Conservation (phyloP, 768 basidiomycete genomes). For the Podaxis sp. region DNA sequence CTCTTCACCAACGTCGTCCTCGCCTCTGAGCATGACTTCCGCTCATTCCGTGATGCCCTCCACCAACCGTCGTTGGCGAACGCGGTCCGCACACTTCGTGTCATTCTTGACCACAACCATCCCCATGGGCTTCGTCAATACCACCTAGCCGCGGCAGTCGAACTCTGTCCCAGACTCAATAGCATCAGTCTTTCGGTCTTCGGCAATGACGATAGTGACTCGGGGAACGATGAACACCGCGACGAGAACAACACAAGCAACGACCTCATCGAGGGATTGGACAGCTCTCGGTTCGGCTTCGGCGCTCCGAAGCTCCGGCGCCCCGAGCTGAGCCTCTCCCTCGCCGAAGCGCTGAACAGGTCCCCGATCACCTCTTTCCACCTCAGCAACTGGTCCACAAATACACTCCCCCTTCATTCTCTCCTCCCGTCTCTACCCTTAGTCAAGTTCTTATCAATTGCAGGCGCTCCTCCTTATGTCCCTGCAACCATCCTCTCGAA, state of each 20-base stretch:
- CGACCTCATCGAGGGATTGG: constrained; percentile 48
- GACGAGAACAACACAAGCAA: constrained; percentile 35
- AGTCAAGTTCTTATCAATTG: constrained; percentile 54
- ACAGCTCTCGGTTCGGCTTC: constrained; percentile 46
- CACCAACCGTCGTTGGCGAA: constrained; percentile 53
- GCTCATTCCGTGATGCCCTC: constrained; percentile 53
- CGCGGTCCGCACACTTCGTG: constrained; percentile 52
- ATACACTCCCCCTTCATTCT: constrained; percentile 53
- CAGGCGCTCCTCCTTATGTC: constrained; percentile 51
- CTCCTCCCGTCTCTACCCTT: constrained; percentile 65
- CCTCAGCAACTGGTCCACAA: constrained; percentile 74
- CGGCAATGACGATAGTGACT: constrained; percentile 48
- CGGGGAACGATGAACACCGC: not conserved
- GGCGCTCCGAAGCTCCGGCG: constrained; percentile 55
- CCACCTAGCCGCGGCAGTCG: constrained; percentile 59
- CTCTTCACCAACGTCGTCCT: constrained; percentile 61
- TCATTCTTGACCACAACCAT: constrained; percentile 68
- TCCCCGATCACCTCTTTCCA: constrained; percentile 53
- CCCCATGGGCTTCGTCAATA: constrained; percentile 54
- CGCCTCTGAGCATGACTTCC: constrained; percentile 50
- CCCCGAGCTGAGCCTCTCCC: constrained; percentile 49
- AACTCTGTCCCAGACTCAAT: constrained; percentile 57
- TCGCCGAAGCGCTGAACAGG: constrained; percentile 36
- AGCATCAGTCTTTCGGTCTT: constrained; percentile 60
- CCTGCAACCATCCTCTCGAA: constrained; percentile 38